Evolutionary conservation across 73 alveolate species (phyloP), one percentile per base, ranked within the genome.

Genomic region (Diophrys sp.): DNA sequence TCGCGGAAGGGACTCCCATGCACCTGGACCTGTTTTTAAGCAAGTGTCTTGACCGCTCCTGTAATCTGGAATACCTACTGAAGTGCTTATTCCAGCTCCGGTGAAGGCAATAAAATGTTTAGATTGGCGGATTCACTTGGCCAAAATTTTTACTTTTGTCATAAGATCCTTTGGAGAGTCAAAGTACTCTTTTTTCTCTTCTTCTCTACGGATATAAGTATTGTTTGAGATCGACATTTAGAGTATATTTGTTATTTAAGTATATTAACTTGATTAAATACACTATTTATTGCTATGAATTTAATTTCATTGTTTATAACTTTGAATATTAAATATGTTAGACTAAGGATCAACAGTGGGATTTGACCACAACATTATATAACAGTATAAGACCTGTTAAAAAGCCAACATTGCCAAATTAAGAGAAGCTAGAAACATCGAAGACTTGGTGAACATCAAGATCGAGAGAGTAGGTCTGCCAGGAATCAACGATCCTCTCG

Each of bases 51-150:
- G 53, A 33, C 98, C 92, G 71, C 97, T 81, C 76, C 99, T 81
- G 87, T 86, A 95, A 80, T 96, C 99, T 14, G 99, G 97, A 66
- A 97, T 95, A 33, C 99, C 99, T 33, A 99, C 94, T 70, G 98
- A 44, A 56, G 99, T 90, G 44, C 95, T 73, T 56, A 94, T 85
- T 30, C 99, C 99, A 74, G 99, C 98, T 31, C 85, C 85, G 2
- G 83, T 75, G 29, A 75, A 62, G 1, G 91, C 95, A 28, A 93
- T 88, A 31, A 94, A 88, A 75, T 93, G 91, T 56, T 80, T 77
- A 31, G 92, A 84, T 30, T 76, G 31, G 67, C 80, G 57, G 14
- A 93, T 77, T 94, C 89, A 78, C 62, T 86, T 68, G 74, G 96
- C 93, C 55, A 93, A 79, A 66, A 56, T 14, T 68, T 84, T 84